Conservation (phyloP, 2,329 filamentous ascomycete species). For the Trichoderma sp. region DNA sequence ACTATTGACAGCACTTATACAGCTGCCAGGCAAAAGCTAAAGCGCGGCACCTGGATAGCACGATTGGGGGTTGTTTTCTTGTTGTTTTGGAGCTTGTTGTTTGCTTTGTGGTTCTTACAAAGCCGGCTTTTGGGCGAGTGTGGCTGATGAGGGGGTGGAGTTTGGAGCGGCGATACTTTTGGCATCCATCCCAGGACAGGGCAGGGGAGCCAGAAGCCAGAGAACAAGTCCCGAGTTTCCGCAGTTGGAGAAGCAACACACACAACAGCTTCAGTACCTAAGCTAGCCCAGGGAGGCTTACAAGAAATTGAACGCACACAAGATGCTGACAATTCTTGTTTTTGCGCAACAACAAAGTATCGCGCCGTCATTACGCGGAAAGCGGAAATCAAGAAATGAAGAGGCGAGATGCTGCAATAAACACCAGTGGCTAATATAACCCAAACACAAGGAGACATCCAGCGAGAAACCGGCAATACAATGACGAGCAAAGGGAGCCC, state of each 20-base stretch:
- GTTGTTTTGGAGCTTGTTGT: neutral
- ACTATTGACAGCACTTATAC: neutral
- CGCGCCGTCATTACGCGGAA: neutral
- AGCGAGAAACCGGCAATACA: no score
- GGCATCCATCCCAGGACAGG: neutral
- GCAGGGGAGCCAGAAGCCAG: neutral
- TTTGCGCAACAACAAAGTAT: neutral
- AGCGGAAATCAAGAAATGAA: neutral
- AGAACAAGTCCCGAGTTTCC: conserved; percentile 4
- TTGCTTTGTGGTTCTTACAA: neutral
- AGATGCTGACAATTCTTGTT: neutral
- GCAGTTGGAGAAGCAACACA: neutral
- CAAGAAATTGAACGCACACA: neutral
- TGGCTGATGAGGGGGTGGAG: neutral
- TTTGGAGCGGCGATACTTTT: neutral
- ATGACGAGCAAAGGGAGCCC: neutral
- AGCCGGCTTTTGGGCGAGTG: neutral
- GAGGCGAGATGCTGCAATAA: neutral
- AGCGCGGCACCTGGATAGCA: neutral
- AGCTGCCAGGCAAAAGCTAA: neutral
- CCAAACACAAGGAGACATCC: neutral
- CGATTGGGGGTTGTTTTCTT: neutral
- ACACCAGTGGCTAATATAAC: neutral
- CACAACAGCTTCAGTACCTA: neutral
- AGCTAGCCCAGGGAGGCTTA: neutral